Conservation (phyloP, 345 rosid genomes). For the Eucalyptus polyanthemos region DNA sequence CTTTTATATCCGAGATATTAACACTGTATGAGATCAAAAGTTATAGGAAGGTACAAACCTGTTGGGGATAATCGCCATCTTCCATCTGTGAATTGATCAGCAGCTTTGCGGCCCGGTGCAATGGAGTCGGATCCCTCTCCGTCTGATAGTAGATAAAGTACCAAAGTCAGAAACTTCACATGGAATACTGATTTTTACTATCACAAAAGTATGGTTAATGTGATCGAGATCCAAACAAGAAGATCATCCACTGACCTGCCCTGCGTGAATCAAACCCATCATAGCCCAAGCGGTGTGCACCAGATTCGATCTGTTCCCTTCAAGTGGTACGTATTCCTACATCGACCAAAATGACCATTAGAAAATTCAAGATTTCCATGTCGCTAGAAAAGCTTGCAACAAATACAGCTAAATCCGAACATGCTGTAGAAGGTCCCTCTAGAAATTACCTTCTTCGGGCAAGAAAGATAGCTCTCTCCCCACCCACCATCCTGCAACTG, state of each 20-base stretch:
- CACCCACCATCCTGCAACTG: slow-evolving; percentile 36
- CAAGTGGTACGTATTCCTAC: slow-evolving; percentile 28
- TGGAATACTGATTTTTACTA: background rate
- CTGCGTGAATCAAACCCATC: slow-evolving; percentile 32
- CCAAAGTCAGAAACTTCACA: background rate
- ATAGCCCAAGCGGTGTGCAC: slow-evolving; percentile 46
- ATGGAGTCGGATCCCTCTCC: slow-evolving; percentile 49
- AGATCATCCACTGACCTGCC: slow-evolving; percentile 22
- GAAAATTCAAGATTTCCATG: background rate
- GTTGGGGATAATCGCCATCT: slow-evolving; percentile 58
- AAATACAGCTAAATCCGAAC: background rate
- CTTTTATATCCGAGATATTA: background rate
- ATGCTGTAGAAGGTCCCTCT: background rate
- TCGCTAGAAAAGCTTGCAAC: background rate
- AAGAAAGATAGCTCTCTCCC: slow-evolving; percentile 51
- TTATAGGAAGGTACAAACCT: slow-evolving; percentile 9
- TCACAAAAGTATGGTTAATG: background rate
- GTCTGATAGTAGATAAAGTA: slow-evolving; percentile 1
- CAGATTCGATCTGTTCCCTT: slow-evolving; percentile 33
- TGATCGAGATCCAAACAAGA: background rate
- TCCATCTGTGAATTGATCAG: slow-evolving; percentile 58
- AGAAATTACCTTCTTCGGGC: slow-evolving; percentile 28
- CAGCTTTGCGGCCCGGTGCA: slow-evolving; percentile 53
- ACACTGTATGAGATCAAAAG: background rate
- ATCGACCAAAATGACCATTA: background rate